Base-by-base conservation (phyloP, 768 basidiomycete species). In the Crassisporium funariophilum region DNA sequence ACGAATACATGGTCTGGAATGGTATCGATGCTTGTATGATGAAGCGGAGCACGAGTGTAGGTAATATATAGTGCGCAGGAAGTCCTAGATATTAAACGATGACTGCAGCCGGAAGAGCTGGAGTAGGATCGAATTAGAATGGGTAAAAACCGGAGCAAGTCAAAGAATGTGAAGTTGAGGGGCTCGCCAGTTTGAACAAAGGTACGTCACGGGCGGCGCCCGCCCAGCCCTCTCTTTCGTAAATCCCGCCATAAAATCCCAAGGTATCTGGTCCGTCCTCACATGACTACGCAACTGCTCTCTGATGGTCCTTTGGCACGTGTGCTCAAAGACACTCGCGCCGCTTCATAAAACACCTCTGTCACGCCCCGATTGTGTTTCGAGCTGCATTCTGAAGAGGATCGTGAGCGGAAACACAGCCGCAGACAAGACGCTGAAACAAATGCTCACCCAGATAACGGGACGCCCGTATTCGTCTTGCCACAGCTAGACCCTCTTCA, bases 331-430 rank as follows among this genome's bases (percentile, higher is more conserved):
- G 91, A 89, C 9, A 92, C 90, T 2, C 91, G 82, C 0, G 91
- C 91, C 4, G 90, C 89, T 63, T 98, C 95, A 55, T 89, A 81
- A 60, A 98, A 94, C 7, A 95, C 93, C 63, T 98, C 95, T 21
- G 82, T 76, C 9, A 98, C 94, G 4, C 95, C 95, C 38, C 95
- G 82, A 56, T 97, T 95, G 60, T 95, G 93, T 67, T 98, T 98
- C 6, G 95, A 94, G 53, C 93, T 95, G 63, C 95, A 98, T 75
- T 98, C 95, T 97, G 58, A 3, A 38, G 12, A 31, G 17, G 31
- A 16, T 20, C 25, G 16, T 34, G 19, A 47, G 3, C n/a, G 17
- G 34, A 27, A 20, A 37, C 40, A 27, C 17, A 22, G 24, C 25
- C 22, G 24, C 27, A 31, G 33, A 21, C 5, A 22, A n/a, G 44